phyloP scores from a whole-genome alignment of 73 alveolate species.

The Durusdinium trenchii region DNA sequence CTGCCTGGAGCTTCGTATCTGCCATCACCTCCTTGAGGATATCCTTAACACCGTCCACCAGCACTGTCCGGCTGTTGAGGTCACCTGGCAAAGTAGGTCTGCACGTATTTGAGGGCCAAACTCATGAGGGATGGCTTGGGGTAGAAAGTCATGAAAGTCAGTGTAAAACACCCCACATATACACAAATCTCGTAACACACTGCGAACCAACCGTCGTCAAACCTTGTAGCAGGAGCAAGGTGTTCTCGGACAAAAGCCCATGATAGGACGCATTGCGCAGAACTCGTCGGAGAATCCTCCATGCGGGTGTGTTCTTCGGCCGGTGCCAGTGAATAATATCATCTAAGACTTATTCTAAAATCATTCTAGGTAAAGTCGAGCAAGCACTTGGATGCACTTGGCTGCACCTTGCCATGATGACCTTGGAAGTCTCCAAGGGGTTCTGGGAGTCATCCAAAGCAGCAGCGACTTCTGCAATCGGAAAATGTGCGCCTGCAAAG shows the following conservation, averaged over 20 bases:
- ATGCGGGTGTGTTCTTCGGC: neutral
- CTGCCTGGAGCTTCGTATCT: slow-evolving; percentile 50
- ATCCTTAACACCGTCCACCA: slow-evolving; percentile 44
- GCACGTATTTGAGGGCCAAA: neutral
- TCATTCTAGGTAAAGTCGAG: neutral
- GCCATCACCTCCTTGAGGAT: slow-evolving; percentile 59
- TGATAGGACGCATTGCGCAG: slow-evolving; percentile 51
- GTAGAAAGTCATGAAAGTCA: neutral
- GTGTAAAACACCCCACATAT: too few species aligned
- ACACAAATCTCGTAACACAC: too few species aligned
- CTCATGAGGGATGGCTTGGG: neutral
- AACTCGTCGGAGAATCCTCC: slow-evolving; percentile 55
- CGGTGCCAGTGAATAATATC: neutral
- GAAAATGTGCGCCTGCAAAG: slow-evolving; percentile 74
- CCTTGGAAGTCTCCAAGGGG: slow-evolving; percentile 61
- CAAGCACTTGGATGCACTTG: neutral
- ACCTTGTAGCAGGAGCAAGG: slow-evolving; percentile 82
- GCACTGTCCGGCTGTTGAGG: slow-evolving; percentile 88
- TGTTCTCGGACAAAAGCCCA: slow-evolving; percentile 52
- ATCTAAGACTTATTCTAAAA: neutral
- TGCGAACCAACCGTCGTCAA: neutral
- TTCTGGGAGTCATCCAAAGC: slow-evolving; percentile 40
- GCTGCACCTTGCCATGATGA: slow-evolving; percentile 64
- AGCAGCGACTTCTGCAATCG: slow-evolving; percentile 69
- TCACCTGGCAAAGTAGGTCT: slow-evolving; percentile 20